Base-by-base conservation (phyloP, 2,329 filamentous ascomycete species). In the Ramularia collo-cygni region DNA sequence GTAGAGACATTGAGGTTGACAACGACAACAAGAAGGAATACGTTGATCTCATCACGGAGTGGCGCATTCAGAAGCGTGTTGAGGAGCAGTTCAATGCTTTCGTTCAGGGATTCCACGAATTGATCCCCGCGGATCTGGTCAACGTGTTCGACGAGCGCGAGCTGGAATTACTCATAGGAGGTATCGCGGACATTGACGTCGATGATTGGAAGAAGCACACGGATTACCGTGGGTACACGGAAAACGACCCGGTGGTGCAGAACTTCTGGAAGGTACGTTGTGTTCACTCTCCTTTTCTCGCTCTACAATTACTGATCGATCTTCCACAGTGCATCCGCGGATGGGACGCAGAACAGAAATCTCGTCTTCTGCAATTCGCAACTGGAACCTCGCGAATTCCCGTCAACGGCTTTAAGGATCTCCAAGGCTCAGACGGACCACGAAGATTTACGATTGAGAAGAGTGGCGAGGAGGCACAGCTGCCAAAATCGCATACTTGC, bases 141-240 rank as follows among this genome's bases (percentile, higher is more conserved):
- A 96, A 95, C 56, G 92, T 98, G 28, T 98, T 98, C 58, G 92
- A 98, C 59, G 92, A 98, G 72, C 85, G 92, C 57, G 92, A 98
- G 66, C 74, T 98, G 34, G 92, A 98, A 67, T 70, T 98, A 53
- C 75, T 98, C 53, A 96, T 98, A 60, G 92, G 92, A 52, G 92
- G 92, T 75, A 98, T 98, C 56, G 92, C 92, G n/a, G 92, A 98
- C 67, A 98, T 98, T 54, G 92, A 98, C 59, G 90, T 98, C 12
- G 92, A 98, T 45, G 92, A 98, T 67, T 98, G 92, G 92, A 96
- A 98, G 83, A 98, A 98, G 74, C 92, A 98, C 69, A 98, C 92
- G 33, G 92, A 98, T 61, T 98, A 98, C 67, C 84, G 92, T 55
- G 92, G 92, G 39, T 98, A 98, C 74, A 95, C 93, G 8, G 92